Percentiles rank a stretch among this genome's conserved stretches.
Conservation (phyloP, 305 asterid species). For the Plantago lanceolata region DNA sequence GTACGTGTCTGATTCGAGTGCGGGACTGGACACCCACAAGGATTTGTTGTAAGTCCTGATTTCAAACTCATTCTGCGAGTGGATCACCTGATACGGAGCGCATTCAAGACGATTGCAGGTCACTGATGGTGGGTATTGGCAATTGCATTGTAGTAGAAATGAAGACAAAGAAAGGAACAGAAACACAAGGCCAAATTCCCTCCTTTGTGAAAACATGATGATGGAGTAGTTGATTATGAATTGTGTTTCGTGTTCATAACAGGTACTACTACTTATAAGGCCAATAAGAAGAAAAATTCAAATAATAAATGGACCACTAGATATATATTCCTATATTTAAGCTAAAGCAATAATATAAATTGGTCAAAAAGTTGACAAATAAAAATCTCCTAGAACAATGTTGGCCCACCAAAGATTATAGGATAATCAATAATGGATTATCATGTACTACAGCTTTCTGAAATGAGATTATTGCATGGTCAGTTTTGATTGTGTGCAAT, state of each 20-base stretch:
- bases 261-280: no score
- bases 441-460: no score
- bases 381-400: neutral
- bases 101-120: constrained; percentile 25
- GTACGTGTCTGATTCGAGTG: constrained; percentile 10
- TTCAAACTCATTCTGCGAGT: constrained; percentile 20
- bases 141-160: neutral
- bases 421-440: no score
- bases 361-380: neutral
- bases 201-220: constrained; percentile 3
- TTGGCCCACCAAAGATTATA: no score
- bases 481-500: no score
- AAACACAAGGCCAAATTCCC: neutral
- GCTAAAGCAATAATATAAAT: no score
- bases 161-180: neutral
- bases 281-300: no score
- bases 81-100: constrained; percentile 26
- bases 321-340: no score
- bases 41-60: constrained; percentile 26
- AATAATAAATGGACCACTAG: no score
- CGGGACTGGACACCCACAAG: constrained; percentile 23
- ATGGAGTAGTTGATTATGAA: no score
- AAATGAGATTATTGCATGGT: no score
- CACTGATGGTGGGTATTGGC: constrained; percentile 12
- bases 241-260: no score